Evolutionary conservation across 495 filamentous ascomycete species (phyloP).

Genomic region (Penicillium riverlandense): DNA sequence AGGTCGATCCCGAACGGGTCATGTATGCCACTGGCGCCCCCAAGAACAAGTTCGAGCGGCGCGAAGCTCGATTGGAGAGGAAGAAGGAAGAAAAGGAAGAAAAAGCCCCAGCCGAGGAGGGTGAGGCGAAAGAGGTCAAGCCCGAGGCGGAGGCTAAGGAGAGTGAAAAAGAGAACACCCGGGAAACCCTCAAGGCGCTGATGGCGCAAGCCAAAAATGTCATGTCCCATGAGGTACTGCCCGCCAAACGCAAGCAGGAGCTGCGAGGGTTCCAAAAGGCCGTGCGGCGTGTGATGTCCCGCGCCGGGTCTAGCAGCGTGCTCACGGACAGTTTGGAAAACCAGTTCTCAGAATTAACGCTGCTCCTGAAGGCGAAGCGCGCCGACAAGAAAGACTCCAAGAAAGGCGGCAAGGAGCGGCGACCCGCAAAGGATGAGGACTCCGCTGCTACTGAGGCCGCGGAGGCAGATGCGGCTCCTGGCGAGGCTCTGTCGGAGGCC

Average conservation of each 20-base stretch:
- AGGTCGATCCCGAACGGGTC: conserved; percentile 82
- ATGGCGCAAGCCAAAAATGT: conserved; percentile 47
- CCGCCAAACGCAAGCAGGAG: conserved; percentile 56
- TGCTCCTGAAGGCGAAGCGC: conserved; percentile 34
- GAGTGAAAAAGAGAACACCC: conserved; percentile 22
- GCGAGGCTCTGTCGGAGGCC: conserved; percentile 33
- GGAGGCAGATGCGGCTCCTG: conserved; percentile 13
- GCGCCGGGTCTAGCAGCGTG: conserved; percentile 33
- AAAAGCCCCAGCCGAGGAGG: conserved; percentile 15
- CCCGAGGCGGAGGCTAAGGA: conserved; percentile 12
- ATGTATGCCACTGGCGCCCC: conserved; percentile 75
- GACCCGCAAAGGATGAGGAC: conserved; percentile 1
- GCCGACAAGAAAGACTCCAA: conserved; percentile 18
- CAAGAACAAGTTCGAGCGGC: conserved; percentile 48
- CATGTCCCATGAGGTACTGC: conserved; percentile 41
- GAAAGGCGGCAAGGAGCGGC: conserved; percentile 12
- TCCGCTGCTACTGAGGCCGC: conserved; percentile 3
- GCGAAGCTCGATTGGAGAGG: conserved; percentile 26
- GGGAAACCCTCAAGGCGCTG: conserved; percentile 43
- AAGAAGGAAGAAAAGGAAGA: conserved; percentile 17
- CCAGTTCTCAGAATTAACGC: conserved; percentile 42
- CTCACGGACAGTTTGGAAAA: conserved; percentile 43
- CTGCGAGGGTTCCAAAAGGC: conserved; percentile 50
- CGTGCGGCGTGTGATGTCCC: conserved; percentile 47
- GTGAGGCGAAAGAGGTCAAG: conserved; percentile 11